phyloP scores from a whole-genome alignment of 306 rosid species.

The Casuarina cunninghamiana region DNA sequence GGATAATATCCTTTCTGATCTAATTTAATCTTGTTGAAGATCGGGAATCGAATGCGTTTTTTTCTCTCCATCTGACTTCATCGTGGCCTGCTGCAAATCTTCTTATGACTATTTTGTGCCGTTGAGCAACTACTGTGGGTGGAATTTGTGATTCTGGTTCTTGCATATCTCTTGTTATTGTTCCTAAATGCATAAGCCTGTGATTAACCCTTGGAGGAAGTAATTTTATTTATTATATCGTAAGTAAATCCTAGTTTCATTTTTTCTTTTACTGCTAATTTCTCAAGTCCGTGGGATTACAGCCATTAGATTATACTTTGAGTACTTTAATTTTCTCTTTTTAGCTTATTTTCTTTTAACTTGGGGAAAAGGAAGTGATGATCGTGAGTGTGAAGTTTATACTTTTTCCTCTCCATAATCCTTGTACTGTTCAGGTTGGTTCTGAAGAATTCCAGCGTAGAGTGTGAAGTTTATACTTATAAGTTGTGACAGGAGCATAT shows the following conservation, averaged over 20 bases:
- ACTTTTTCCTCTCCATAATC: background rate
- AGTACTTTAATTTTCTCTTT: background rate
- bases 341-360: background rate
- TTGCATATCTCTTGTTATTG: background rate
- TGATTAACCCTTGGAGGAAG: background rate
- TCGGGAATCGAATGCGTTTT: conserved; percentile 19
- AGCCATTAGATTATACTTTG: background rate
- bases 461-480: background rate
- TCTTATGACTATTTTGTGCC: conserved; percentile 6
- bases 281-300: background rate
- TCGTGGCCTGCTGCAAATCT: conserved; percentile 9
- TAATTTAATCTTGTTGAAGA: conserved; percentile 33
- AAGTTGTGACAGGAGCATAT: background rate
- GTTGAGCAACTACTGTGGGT: background rate
- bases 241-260: background rate
- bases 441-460: background rate
- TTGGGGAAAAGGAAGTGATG: background rate
- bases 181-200: background rate
- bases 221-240: background rate
- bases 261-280: background rate
- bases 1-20: conserved; percentile 39
- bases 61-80: conserved; percentile 19
- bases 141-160: background rate
- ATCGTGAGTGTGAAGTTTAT: background rate
- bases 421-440: background rate